phyloP scores from a whole-genome alignment of 2,329 filamentous ascomycete species.

The Thermoascus crustaceus region DNA sequence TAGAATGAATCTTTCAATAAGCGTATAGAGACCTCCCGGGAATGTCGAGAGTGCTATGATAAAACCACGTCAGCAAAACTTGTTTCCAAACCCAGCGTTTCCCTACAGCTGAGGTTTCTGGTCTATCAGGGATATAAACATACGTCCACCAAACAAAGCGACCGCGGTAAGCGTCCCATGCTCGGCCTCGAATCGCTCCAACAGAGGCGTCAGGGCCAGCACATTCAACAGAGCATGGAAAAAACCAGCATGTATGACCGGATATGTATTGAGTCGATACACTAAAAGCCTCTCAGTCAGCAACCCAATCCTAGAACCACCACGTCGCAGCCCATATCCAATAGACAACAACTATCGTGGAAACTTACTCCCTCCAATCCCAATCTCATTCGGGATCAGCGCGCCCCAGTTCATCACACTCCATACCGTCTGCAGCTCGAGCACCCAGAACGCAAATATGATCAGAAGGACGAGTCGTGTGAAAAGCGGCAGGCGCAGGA shows the following conservation, averaged over 20 bases:
- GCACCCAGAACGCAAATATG: conserved; percentile 62
- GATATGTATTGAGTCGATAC: conserved; percentile 88
- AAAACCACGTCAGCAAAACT: neutral
- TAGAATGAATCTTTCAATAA: conserved; percentile 67
- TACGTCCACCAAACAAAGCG: conserved; percentile 83
- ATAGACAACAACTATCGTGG: neutral
- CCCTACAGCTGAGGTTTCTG: too few species aligned
- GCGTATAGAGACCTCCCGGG: conserved; percentile 71
- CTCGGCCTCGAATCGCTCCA: conserved; percentile 90
- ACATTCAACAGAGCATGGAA: conserved; percentile 75
- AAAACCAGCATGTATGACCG: conserved; percentile 73
- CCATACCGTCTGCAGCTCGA: conserved; percentile 62
- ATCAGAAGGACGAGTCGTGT: conserved; percentile 62
- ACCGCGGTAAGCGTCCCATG: conserved; percentile 85
- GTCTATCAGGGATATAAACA: conserved; percentile 42
- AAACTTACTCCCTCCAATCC: conserved; percentile 59
- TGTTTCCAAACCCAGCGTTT: too few species aligned
- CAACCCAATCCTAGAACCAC: conserved; percentile 1
- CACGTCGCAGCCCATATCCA: too few species aligned
- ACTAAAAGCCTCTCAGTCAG: conserved; percentile 49
- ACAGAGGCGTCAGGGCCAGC: conserved; percentile 70
- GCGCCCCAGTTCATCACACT: conserved; percentile 68
- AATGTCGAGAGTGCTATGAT: conserved; percentile 65
- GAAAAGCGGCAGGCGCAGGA: conserved; percentile 78
- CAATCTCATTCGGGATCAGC: conserved; percentile 68